Percentiles rank a stretch among this genome's conserved stretches.
These are phyloP conservation scores for Ganoderma lucidum DNA, from an alignment of 1,284 basidiomycete genomes.

Conservation along the genomic window DNA sequence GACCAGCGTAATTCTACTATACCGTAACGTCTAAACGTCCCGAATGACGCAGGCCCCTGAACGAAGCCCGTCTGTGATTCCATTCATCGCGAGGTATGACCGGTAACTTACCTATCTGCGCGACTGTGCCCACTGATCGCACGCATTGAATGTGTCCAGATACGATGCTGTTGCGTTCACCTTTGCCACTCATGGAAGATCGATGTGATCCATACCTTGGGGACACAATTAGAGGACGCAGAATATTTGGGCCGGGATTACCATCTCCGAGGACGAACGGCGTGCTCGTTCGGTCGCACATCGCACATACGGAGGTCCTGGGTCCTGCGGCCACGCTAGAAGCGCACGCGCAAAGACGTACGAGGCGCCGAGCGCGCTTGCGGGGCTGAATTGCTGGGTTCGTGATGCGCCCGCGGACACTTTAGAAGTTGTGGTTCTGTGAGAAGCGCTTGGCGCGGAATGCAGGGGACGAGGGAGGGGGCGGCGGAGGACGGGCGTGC, in stretches of 20 bases:
- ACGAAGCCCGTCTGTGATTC: not conserved
- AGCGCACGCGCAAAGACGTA: constrained; percentile 5
- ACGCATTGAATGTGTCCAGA: not conserved
- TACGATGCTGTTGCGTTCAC: not conserved
- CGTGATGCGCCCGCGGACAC: constrained; percentile 5
- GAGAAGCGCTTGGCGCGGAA: not conserved
- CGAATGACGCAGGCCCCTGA: not conserved
- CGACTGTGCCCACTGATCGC: not conserved
- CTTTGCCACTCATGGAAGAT: not conserved
- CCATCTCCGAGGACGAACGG: constrained; percentile 1
- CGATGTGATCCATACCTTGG: not conserved
- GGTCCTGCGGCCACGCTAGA: not conserved
- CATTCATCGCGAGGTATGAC: not conserved
- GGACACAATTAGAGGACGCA: not conserved
- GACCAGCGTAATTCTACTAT: not conserved
- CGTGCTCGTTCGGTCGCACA: not conserved
- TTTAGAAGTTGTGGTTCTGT: constrained; percentile 5
- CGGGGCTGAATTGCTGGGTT: not conserved
- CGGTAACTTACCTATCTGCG: not conserved
- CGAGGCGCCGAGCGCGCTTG: not conserved
- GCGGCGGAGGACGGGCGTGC: not conserved
- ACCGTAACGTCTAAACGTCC: constrained; percentile 1
- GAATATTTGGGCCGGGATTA: not conserved
- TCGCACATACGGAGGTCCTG: not conserved
- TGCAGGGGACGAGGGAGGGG: not conserved